phyloP scores from a whole-genome alignment of 108 stramenopile species.

The Skeletonema potamos region DNA sequence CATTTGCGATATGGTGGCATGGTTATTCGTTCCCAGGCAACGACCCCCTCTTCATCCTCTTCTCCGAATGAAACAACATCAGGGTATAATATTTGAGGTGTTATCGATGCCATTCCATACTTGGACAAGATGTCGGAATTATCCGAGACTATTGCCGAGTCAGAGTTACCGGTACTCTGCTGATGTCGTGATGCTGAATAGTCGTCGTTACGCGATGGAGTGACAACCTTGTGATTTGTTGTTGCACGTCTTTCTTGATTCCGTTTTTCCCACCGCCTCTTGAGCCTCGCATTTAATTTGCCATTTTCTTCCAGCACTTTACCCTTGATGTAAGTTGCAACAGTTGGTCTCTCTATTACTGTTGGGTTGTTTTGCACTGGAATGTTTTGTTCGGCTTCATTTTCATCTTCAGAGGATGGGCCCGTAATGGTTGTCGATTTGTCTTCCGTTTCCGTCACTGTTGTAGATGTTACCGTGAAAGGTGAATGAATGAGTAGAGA shows the following conservation, averaged over 20 bases:
- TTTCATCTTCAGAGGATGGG: not conserved
- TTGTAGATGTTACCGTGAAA: not conserved
- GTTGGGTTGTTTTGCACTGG: not conserved
- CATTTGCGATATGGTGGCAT: constrained; percentile 15
- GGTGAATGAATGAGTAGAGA: not conserved
- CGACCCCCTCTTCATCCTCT: constrained; percentile 16
- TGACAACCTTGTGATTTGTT: not conserved
- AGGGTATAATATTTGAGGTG: not conserved
- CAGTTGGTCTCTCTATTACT: not conserved
- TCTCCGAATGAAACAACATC: constrained; percentile 24
- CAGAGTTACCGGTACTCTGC: not conserved
- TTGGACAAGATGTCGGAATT: constrained; percentile 1
- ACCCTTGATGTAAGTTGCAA: not conserved
- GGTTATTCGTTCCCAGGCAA: not conserved
- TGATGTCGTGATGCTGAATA: not conserved
- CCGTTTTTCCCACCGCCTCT: constrained; percentile 18
- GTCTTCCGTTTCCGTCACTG: not conserved
- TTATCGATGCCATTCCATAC: not conserved
- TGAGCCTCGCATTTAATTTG: constrained; percentile 17
- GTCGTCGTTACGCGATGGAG: not conserved
- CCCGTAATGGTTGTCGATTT: not conserved
- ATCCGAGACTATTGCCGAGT: not conserved
- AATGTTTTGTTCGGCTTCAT: not conserved
- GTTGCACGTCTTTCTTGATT: not conserved
- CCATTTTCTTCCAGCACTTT: constrained; percentile 7